Conservation (phyloP, 2,329 filamentous ascomycete species). For the Boeremia exigua region DNA sequence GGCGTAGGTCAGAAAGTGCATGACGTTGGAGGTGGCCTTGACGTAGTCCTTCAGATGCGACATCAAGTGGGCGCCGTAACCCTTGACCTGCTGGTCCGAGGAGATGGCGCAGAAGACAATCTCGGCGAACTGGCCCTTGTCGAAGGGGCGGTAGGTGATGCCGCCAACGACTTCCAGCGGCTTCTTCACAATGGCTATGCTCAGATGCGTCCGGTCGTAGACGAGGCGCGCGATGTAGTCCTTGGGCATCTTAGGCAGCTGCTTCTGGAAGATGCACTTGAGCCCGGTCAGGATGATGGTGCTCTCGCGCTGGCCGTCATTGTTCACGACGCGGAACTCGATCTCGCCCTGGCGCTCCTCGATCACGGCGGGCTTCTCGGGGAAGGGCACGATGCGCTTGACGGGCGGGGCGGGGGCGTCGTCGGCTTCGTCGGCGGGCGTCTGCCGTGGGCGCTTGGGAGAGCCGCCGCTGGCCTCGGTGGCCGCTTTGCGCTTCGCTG, state of each 20-base stretch:
- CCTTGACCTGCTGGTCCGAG: slow-evolving; percentile 97
- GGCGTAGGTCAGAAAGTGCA: slow-evolving; percentile 98
- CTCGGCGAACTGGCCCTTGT: slow-evolving; percentile 89
- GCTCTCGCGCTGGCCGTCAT: slow-evolving; percentile 85
- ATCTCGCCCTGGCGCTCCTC: slow-evolving; percentile 95
- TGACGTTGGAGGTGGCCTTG: slow-evolving; percentile 93
- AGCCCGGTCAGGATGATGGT: slow-evolving; percentile 93
- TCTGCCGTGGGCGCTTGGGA: slow-evolving; percentile 63
- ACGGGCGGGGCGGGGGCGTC: slow-evolving; percentile 48
- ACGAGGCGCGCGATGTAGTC: slow-evolving; percentile 98
- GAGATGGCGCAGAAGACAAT: slow-evolving; percentile 99
- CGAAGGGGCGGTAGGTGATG: slow-evolving; percentile 95
- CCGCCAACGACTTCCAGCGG: slow-evolving; percentile 93
- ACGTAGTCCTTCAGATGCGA: slow-evolving; percentile 97
- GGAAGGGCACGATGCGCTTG: slow-evolving; percentile 78
- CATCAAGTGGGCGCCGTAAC: slow-evolving; percentile 97
- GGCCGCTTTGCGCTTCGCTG: slow-evolving; percentile 75
- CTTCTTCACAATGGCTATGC: slow-evolving; percentile 96
- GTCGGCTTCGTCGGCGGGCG: slow-evolving; percentile 42
- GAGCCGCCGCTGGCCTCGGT: slow-evolving; percentile 67
- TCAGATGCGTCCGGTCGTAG: slow-evolving; percentile 94
- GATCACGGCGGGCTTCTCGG: slow-evolving; percentile 90
- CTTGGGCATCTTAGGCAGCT: slow-evolving; percentile 98
- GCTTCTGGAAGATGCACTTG: slow-evolving; percentile 98
- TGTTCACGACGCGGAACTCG: slow-evolving; percentile 97